Conservation (phyloP, 2,329 filamentous ascomycete genomes). For the Dactylellina sp. region DNA sequence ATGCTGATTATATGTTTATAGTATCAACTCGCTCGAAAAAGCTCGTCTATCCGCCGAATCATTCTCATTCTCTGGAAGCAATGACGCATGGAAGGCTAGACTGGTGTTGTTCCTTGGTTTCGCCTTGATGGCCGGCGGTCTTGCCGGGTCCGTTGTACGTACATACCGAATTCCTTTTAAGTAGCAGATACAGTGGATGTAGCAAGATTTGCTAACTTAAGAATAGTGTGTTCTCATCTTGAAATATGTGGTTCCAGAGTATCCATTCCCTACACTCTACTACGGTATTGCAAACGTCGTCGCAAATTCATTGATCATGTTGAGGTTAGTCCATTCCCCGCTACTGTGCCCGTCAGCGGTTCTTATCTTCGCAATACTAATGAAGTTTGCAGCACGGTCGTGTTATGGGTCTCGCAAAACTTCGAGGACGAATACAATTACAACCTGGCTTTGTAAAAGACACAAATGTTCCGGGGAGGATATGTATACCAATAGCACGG, state of each 20-base stretch:
- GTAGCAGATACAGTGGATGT: neutral
- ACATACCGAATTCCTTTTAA: neutral
- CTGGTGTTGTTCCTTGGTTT: conserved; percentile 77
- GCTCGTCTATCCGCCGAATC: conserved; percentile 73
- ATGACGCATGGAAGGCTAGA: conserved; percentile 77
- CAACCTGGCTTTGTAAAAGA: conserved; percentile 71
- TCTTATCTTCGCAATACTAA: conserved; percentile 20
- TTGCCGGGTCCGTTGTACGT: conserved; percentile 74
- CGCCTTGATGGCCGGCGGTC: conserved; percentile 75
- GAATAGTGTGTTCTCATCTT: conserved; percentile 72
- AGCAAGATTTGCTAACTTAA: conserved; percentile 43
- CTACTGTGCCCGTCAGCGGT: neutral
- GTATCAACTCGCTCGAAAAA: conserved; percentile 78
- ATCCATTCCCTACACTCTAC: conserved; percentile 73
- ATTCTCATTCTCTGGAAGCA: conserved; percentile 74
- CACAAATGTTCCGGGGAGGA: neutral
- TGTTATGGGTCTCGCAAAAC: conserved; percentile 78
- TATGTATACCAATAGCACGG: neutral
- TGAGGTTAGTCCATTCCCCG: conserved; percentile 68
- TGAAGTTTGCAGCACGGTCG: conserved; percentile 68
- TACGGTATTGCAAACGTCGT: conserved; percentile 76
- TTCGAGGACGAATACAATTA: conserved; percentile 80
- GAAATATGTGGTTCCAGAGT: conserved; percentile 74
- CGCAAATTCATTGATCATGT: conserved; percentile 74
- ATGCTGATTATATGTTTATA: conserved; percentile 13